phyloP scores from a whole-genome alignment of 768 basidiomycete genomes.

The Termitomyces sp. region DNA sequence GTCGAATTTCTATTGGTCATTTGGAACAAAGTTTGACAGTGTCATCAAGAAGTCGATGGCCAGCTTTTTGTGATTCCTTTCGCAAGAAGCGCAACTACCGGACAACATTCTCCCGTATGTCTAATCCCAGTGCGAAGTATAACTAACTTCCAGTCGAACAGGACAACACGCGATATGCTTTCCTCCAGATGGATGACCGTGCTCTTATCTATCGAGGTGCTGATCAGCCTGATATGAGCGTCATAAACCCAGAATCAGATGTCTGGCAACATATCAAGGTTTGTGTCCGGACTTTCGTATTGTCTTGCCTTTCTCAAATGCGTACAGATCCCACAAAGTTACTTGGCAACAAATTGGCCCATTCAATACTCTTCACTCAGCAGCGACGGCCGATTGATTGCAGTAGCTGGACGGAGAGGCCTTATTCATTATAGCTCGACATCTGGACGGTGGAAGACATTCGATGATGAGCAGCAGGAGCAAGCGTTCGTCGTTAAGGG shows the following conservation, averaged over 20 bases:
- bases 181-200: constrained; percentile 92
- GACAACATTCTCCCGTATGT: constrained; percentile 84
- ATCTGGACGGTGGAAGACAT: constrained; percentile 94
- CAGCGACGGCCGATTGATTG: constrained; percentile 85
- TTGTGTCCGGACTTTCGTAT: neutral
- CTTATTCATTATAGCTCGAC: constrained; percentile 91
- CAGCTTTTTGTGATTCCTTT: constrained; percentile 87
- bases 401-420: constrained; percentile 87
- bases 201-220: constrained; percentile 92
- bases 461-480: constrained; percentile 77
- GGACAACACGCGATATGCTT: constrained; percentile 96
- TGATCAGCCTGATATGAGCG: constrained; percentile 96
- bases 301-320: constrained; percentile 1
- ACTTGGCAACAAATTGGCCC: constrained; percentile 90
- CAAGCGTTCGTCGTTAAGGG: constrained; percentile 84
- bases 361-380: constrained; percentile 89
- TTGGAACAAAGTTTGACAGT: neutral
- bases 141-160: constrained; percentile 20
- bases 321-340: constrained; percentile 79
- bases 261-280: constrained; percentile 98
- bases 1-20: constrained; percentile 11
- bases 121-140: neutral
- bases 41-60: constrained; percentile 45
- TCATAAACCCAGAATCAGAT: constrained; percentile 96
- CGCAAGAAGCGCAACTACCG: constrained; percentile 90